Evolutionary conservation across 768 basidiomycete genomes (phyloP), one percentile per base, ranked within the genome.

Genomic region (Pleurotus cornucopiae): DNA sequence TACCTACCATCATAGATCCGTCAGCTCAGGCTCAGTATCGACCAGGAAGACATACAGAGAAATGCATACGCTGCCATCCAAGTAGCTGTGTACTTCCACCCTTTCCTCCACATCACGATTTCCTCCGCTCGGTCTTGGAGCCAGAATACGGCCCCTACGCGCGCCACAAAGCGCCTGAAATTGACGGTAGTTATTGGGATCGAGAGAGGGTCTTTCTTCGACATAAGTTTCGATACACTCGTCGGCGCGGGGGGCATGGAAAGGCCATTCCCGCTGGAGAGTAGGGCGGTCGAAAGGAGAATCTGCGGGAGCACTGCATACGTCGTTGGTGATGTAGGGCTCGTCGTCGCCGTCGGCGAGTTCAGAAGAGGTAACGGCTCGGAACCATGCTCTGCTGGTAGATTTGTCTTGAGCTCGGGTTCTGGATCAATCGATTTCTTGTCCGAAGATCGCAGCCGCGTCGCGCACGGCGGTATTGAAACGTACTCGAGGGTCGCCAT

Each of bases 91-190:
- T 81, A 73, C 63, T 77, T 80, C 86, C 85, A 87, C 0, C 87
- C 86, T 45, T 80, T 78, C 66, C 81, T 86, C 94, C 94, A 95
- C 60, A 89, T 74, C 3, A 95, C 55, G 2, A 94, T 76, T 70
- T 95, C 94, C 67, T 96, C 94, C 12, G 91, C 64, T 1, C 94
- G 72, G 65, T 97, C 94, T 70, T 91, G 91, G 16, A 95, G 60
- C 94, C 93, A 96, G 63, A 95, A 96, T 5, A 94, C 71, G 0
- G 89, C 87, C 0, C 91, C 90, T 3, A 84, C 76, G 61, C 79
- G 85, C 5, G 83, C 78, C 3, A 94, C 80, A 57, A 96, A 95
- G 20, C 91, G 75, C 59, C 86, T 80, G 64, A 94, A 94, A 65
- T 94, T 92, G 60, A 77, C 81, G 1, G 89, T 85, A 60, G 86